Percentiles rank a stretch among this genome's conserved stretches.
phyloP scores from a whole-genome alignment of 768 basidiomycete species.

The Cystofilobasidium bisporidii region DNA sequence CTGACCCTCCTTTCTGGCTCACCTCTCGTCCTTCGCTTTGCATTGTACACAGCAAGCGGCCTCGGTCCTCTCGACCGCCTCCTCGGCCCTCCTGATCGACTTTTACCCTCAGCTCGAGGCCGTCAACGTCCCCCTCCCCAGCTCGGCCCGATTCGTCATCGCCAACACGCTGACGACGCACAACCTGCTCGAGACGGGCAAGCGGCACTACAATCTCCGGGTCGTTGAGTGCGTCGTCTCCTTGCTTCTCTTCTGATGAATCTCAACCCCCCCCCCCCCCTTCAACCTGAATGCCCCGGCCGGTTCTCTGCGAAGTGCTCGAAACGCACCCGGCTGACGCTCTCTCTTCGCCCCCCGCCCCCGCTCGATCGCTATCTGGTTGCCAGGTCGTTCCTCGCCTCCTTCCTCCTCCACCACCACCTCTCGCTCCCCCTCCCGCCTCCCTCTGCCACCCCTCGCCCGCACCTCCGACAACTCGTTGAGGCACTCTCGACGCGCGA shows the following conservation, averaged over 20 bases:
- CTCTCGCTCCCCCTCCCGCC: neutral
- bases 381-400: neutral
- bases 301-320: too few relatives aligned
- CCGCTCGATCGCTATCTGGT: too few relatives aligned
- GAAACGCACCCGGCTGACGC: too few relatives aligned
- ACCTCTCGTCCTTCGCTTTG: neutral
- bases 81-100: slow-evolving; percentile 55
- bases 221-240: slow-evolving; percentile 13
- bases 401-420: neutral
- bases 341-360: too few relatives aligned
- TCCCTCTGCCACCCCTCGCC: neutral
- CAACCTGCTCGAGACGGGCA: slow-evolving; percentile 68
- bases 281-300: too few relatives aligned
- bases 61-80: slow-evolving; percentile 63
- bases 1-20: slow-evolving; percentile 53
- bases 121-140: slow-evolving; percentile 56
- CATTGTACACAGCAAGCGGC: slow-evolving; percentile 60
- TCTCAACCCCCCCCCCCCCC: too few relatives aligned
- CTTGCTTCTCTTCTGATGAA: too few relatives aligned
- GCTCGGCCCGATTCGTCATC: slow-evolving; percentile 55
- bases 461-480: slow-evolving; percentile 13
- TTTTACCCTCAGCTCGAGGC: slow-evolving; percentile 69
- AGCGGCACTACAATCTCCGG: slow-evolving; percentile 69
- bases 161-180: slow-evolving; percentile 76
- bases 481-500: neutral